phyloP scores from a whole-genome alignment of 1,284 basidiomycete species.

The Leccinum laetum region DNA sequence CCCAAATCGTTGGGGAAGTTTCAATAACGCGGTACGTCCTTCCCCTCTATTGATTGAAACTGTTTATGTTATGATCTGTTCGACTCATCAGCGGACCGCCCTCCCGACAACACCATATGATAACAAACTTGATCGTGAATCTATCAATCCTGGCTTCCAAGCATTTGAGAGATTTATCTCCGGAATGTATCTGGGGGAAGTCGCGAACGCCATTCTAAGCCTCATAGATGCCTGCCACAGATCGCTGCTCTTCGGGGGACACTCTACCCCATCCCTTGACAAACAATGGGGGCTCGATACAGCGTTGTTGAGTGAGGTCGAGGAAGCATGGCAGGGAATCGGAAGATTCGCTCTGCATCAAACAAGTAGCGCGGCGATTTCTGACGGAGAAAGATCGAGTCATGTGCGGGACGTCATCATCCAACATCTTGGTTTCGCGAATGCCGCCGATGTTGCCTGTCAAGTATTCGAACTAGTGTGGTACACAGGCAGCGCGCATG shows the following conservation, averaged over 20 bases:
- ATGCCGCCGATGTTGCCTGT: slow-evolving; percentile 73
- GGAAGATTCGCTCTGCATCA: slow-evolving; percentile 22
- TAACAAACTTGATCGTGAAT: slow-evolving; percentile 89
- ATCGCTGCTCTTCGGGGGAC: slow-evolving; percentile 79
- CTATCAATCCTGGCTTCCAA: slow-evolving; percentile 93
- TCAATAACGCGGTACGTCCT: slow-evolving; percentile 79
- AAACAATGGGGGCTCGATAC: slow-evolving; percentile 95
- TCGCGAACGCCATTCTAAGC: slow-evolving; percentile 83
- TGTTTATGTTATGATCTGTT: slow-evolving; percentile 6
- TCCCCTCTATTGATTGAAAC: neutral
- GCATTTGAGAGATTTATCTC: slow-evolving; percentile 99
- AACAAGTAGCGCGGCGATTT: neutral
- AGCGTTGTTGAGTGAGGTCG: slow-evolving; percentile 87
- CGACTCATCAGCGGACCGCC: slow-evolving; percentile 61
- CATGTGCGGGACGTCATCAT: slow-evolving; percentile 60
- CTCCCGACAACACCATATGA: slow-evolving; percentile 94
- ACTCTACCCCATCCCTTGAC: slow-evolving; percentile 74
- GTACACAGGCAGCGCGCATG: slow-evolving; percentile 79
- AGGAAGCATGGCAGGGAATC: slow-evolving; percentile 65
- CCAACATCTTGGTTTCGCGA: slow-evolving; percentile 60
- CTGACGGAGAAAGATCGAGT: slow-evolving; percentile 37
- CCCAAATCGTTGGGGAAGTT: slow-evolving; percentile 98
- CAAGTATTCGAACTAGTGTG: slow-evolving; percentile 81
- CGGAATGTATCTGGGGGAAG: slow-evolving; percentile 98
- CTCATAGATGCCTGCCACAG: slow-evolving; percentile 80